Base-by-base conservation (phyloP, 495 filamentous ascomycete species). In the Aspergillus leporis region DNA sequence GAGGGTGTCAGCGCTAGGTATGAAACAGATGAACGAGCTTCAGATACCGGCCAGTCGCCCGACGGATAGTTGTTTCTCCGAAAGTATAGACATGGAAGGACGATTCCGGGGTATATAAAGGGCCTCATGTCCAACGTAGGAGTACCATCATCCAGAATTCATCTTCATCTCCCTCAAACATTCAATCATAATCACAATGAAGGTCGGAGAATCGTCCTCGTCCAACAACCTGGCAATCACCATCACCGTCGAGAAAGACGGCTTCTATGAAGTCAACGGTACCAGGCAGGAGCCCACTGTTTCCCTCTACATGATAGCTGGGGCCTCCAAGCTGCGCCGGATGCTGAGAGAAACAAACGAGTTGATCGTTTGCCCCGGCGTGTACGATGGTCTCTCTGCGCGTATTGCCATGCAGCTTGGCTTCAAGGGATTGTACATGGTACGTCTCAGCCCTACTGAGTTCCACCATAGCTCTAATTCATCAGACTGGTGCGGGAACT, bases 331-430 rank as follows among this genome's bases (percentile, higher is more conserved):
- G 69, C 69, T 82, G 23, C 74, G 78, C 6, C 70, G 74, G 32
- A 76, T 78, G 70, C 57, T 82, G 9, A 64, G 62, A 34, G 73
- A 77, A 7, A 71, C 67, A 2, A 66, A 72, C 30, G 71, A 74
- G 1, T 36, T 78, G 49, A 78, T 86, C 16, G 78, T 86, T 2
- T 84, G 81, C 53, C 87, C 87, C 4, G 87, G 87, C 13, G 85
- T 90, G 0, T 89, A 89, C 58, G 87, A 90, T 75, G 87, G 87
- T 7, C 75, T 88, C 16, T 85, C 83, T 8, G 85, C 87, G n/a
- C 76, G 87, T 13, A 79, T 87, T 55, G 85, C 85, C 1, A 76
- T 89, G 50, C 67, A 78, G 16, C 56, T 84, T 14, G 86, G 85
- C 5, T 87, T 85, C 63, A 80, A 89, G 50, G 79, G 73, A 18